Base-by-base conservation (phyloP, 495 filamentous ascomycete genomes). In the Daldinia vernicosa region DNA sequence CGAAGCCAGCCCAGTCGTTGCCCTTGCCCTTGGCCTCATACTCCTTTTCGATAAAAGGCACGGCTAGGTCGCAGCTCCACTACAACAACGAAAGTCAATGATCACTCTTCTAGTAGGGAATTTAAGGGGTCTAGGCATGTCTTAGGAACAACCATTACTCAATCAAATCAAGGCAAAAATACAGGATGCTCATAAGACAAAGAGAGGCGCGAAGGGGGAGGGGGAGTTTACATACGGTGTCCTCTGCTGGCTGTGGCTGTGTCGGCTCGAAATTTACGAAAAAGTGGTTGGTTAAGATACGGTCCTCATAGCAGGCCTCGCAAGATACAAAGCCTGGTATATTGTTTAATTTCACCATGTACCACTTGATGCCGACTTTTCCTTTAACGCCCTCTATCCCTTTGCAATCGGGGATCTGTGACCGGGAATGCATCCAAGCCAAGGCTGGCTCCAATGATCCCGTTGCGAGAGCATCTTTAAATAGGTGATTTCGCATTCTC, bases 271-370 rank as follows among this genome's bases (percentile, higher is more conserved):
- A 78, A 37, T 69, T 62, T 27, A 39, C 40, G 1, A 63, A 60
- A 62, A 82, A 79, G 0, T 33, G 52, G n/a, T 75, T 76, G 6
- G 70, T 76, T n/a, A 67, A 40, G 14, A 82, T 33, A 14, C 70
- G 57, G 53, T 82, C 80, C 32, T 80, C 76, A 50, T 79, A 78
- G 33, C 80, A 82, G 0, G 78, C 80, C 57, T 78, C 59, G 26
- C 80, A 82, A 39, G 69, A 61, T 15, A 77, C 66, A 47, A 80
- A 80, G 19, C 64, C 66, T 1, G 72, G 60, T 43, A 82, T 79
- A 2, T 57, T 63, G 53, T 69, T 28, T 5, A 22, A 28, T 53
- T 47, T 69, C 11, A 59, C 32, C 30, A 26, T 57, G 37, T 63
- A 73, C 75, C 73, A 73, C n/a, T 54, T 51, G 1, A 72, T 59